Evolutionary conservation across 1,284 basidiomycete genomes (phyloP).

Genomic region (Trichosporon faecale): DNA sequence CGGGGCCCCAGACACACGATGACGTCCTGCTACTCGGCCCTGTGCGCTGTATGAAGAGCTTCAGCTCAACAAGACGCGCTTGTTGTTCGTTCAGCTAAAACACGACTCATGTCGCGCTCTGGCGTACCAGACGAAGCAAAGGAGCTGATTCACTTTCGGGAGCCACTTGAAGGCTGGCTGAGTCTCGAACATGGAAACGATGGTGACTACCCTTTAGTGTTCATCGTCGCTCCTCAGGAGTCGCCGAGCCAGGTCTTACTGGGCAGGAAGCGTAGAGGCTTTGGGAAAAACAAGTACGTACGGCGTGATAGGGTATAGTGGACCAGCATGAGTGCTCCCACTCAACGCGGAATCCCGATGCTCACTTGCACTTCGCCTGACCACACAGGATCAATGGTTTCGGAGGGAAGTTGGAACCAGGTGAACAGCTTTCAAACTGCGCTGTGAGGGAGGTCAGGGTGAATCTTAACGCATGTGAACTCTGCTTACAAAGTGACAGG

Average conservation of each 20-base stretch:
- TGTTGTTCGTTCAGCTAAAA: not conserved
- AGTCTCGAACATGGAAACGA: not conserved
- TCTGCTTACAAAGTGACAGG: slow-evolving; percentile 54
- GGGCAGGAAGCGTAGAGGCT: slow-evolving; percentile 68
- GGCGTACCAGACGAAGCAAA: not conserved
- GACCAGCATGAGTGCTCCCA: too few species aligned
- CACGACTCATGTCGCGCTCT: not conserved
- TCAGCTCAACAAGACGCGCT: too few species aligned
- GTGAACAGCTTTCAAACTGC: slow-evolving; percentile 61
- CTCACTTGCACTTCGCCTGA: too few species aligned
- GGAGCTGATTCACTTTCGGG: not conserved
- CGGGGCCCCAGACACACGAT: not conserved
- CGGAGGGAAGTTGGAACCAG: slow-evolving; percentile 67
- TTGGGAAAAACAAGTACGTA: slow-evolving; percentile 61
- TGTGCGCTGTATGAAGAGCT: too few species aligned
- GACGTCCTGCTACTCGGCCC: not conserved
- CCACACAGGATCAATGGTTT: slow-evolving; percentile 65
- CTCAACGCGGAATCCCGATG: too few species aligned
- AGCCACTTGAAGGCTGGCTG: not conserved
- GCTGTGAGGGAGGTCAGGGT: slow-evolving; percentile 61
- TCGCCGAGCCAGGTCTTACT: slow-evolving; percentile 56
- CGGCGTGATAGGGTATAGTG: too few species aligned
- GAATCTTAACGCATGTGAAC: not conserved
- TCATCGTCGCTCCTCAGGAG: not conserved
- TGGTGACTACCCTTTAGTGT: slow-evolving; percentile 7